Evolutionary conservation across 2,329 filamentous ascomycete genomes (phyloP), one percentile per base, ranked within the genome.

Genomic region (Beauveria caledonica): DNA sequence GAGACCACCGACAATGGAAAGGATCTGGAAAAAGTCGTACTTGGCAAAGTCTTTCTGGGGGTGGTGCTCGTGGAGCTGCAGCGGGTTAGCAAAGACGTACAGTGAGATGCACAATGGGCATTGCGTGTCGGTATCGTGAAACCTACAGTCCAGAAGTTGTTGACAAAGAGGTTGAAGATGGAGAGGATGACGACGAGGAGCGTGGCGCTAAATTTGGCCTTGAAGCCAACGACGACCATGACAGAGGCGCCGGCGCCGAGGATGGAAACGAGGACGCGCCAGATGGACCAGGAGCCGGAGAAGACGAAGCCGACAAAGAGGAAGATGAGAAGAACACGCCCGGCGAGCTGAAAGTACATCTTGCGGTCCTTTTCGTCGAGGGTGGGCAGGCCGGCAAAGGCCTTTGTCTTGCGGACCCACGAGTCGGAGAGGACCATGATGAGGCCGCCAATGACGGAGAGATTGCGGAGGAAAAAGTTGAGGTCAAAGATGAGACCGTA

Each of bases 1-100:
- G 61, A 99, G 89, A 74, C 94, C 94, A 65, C 94, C 94, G 66
- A 97, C 93, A 73, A 99, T 99, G 57, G 94, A 99, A 60, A 99
- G 83, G 69, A 97, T 97, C 81, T 99, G 94, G 87, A 99, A 99
- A 83, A 99, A 99, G 76, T 99, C 94, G 84, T 99, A 99, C 80
- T 99, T 99, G 81, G 94, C 94, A 73, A 99, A 99, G 77, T 99
- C 94, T 85, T 97, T 97, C 83, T 97, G 93, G 53, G 94, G 94
- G 80, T 99, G 94, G 79, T 96, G 90, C 67, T 93, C 89, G 80
- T 97, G 93, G 67, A 99, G 90, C 89, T 96, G 66, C 27, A 63
- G 67, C 1, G 17, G 5, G 23, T 60, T 46, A 53, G 57, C 23
- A 45, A 23, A 42, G 29, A 23, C 9, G 6, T 10, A 33, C 29